Conservation (phyloP, 2,329 filamentous ascomycete species). For the Ophiostoma himal-ulmi region DNA sequence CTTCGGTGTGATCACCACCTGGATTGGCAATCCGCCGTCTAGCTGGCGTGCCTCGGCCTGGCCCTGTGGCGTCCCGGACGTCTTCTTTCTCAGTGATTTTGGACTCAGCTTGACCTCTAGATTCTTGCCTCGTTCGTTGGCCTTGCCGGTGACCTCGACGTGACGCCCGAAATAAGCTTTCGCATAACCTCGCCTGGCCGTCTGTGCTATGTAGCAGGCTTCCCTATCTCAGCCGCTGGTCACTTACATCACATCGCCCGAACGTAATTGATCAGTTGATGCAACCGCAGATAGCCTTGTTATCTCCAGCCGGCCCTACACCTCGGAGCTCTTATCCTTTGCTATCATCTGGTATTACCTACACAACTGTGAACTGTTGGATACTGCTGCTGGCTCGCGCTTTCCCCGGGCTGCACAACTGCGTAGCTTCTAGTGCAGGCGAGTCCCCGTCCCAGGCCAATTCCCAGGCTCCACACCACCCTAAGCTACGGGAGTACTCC, state of each 20-base stretch:
- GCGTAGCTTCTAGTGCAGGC: constrained; percentile 5
- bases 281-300: background rate
- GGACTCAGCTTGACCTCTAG: background rate
- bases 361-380: background rate
- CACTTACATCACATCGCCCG: background rate
- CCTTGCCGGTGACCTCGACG: background rate
- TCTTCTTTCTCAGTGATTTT: background rate
- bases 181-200: background rate
- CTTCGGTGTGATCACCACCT: background rate
- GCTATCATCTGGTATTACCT: background rate
- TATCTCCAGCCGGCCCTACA: background rate
- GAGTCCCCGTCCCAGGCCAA: background rate
- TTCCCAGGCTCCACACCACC: constrained; percentile 1
- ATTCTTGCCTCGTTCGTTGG: background rate
- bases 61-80: background rate
- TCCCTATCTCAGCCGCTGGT: background rate
- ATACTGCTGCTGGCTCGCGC: background rate
- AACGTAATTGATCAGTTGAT: background rate
- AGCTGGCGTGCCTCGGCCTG: background rate
- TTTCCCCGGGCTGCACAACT: background rate
- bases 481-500: constrained; percentile 7
- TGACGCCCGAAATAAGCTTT: constrained; percentile 7
- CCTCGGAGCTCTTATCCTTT: background rate
- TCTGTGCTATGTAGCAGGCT: background rate
- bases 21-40: background rate